A percentile compares a stretch with the other conserved stretches of the same genome.
Evolutionary conservation across 2,329 filamentous ascomycete genomes (phyloP).

Genomic region (Colletotrichum navitas): DNA sequence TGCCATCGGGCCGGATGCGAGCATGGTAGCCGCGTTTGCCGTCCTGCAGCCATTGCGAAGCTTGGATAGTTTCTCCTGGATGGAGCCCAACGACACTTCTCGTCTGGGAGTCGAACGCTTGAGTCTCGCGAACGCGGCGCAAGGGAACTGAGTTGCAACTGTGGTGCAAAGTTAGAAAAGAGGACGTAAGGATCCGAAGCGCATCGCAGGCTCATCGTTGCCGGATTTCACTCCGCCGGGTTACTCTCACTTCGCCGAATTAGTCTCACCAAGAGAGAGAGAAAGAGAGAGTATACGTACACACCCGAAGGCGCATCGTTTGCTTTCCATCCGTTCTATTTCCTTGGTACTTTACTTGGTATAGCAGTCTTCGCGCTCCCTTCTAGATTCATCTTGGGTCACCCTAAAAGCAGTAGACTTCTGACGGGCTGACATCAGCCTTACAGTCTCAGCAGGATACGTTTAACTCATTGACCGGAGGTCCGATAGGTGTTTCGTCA

Average conservation of each 20-base stretch:
- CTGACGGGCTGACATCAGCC: background rate
- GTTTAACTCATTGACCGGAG: background rate
- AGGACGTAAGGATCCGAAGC: constrained; percentile 6
- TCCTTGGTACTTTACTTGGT: too few species aligned
- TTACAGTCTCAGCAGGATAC: background rate
- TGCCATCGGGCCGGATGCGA: constrained; percentile 9
- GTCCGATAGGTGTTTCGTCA: background rate
- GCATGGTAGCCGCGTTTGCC: constrained; percentile 6
- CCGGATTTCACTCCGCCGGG: background rate
- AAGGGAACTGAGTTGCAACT: background rate
- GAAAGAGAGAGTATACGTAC: background rate
- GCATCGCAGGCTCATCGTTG: background rate
- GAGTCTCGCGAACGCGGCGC: constrained; percentile 10
- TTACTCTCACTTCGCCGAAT: background rate
- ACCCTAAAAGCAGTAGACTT: too few species aligned
- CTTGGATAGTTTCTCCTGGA: background rate
- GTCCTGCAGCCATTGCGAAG: background rate
- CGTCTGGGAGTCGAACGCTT: background rate
- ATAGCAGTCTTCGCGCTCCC: background rate
- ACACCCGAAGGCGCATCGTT: background rate
- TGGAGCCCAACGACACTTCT: background rate
- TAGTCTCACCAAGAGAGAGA: background rate
- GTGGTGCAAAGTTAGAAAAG: constrained; percentile 10
- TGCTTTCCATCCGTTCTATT: background rate
- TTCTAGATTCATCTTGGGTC: background rate